Evolutionary conservation across 768 basidiomycete species (phyloP).

Genomic region (Russula virescens): DNA sequence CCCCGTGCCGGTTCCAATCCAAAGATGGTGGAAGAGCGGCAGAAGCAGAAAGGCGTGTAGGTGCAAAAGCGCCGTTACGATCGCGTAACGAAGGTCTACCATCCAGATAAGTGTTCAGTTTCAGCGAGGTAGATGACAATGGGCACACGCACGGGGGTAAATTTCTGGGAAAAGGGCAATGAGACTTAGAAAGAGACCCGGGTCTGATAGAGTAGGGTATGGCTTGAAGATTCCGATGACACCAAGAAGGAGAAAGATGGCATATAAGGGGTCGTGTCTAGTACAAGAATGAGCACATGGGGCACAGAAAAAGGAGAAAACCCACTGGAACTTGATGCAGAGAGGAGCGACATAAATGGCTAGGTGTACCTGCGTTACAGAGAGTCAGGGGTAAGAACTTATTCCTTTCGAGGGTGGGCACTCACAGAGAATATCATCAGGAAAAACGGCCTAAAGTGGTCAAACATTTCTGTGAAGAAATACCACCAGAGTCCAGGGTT

Average conservation of each 20-base stretch:
- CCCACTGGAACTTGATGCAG: slow-evolving; percentile 83
- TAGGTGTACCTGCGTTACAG: slow-evolving; percentile 57
- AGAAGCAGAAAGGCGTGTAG: slow-evolving; percentile 79
- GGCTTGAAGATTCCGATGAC: slow-evolving; percentile 82
- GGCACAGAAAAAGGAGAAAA: slow-evolving; percentile 1
- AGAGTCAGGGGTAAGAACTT: neutral
- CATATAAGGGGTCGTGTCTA: slow-evolving; percentile 83
- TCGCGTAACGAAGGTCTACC: slow-evolving; percentile 80
- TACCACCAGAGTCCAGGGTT: slow-evolving; percentile 98
- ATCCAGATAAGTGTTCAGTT: neutral
- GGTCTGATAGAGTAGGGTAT: slow-evolving; percentile 87
- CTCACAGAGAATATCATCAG: slow-evolving; percentile 87
- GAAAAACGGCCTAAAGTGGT: slow-evolving; percentile 95
- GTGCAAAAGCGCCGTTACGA: slow-evolving; percentile 77
- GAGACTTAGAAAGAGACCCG: slow-evolving; percentile 79
- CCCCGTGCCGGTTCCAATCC: slow-evolving; percentile 87
- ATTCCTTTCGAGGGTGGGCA: neutral
- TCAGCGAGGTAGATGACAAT: neutral
- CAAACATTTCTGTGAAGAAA: slow-evolving; percentile 99
- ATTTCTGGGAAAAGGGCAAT: slow-evolving; percentile 79
- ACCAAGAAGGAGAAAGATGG: slow-evolving; percentile 68
- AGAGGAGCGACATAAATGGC: slow-evolving; percentile 78
- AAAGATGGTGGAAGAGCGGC: slow-evolving; percentile 87
- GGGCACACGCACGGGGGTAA: slow-evolving; percentile 57
- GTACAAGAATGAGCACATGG: neutral